Conservation (phyloP, 345 rosid genomes). For the Diplotaxis tenuifolia region DNA sequence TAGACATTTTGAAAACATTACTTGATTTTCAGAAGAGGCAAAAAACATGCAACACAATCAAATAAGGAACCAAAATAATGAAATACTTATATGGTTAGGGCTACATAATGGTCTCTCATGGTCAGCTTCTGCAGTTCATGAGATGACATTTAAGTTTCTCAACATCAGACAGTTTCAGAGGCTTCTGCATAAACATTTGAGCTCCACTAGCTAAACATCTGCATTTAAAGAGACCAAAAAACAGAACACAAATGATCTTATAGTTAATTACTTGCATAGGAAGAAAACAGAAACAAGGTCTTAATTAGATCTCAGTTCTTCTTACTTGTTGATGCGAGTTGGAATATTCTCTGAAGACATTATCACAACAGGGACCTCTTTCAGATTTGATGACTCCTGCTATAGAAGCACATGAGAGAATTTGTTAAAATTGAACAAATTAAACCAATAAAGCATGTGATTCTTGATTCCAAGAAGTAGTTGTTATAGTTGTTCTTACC, state of each 20-base stretch:
- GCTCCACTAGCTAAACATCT: slow-evolving; percentile 92
- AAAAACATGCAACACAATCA: neutral
- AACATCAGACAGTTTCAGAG: slow-evolving; percentile 74
- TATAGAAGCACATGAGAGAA: neutral
- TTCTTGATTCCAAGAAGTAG: neutral
- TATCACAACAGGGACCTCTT: slow-evolving; percentile 82
- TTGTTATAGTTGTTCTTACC: slow-evolving; percentile 40
- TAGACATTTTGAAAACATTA: slow-evolving; percentile 8
- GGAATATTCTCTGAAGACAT: slow-evolving; percentile 85
- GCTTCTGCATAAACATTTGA: slow-evolving; percentile 80
- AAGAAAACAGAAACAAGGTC: neutral
- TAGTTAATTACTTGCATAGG: neutral
- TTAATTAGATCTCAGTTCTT: neutral
- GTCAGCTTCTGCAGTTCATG: slow-evolving; percentile 43
- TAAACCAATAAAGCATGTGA: neutral
- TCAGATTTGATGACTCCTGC: slow-evolving; percentile 75
- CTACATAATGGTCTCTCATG: slow-evolving; percentile 45
- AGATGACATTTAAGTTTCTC: slow-evolving; percentile 55
- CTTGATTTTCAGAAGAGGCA: neutral
- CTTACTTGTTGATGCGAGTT: slow-evolving; percentile 67
- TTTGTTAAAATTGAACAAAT: neutral
- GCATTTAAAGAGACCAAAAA: neutral
- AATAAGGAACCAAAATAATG: slow-evolving; percentile 13
- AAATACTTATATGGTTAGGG: neutral
- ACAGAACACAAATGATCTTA: neutral